Conservation (phyloP, 345 rosid genomes). For the Citrus reticulata region DNA sequence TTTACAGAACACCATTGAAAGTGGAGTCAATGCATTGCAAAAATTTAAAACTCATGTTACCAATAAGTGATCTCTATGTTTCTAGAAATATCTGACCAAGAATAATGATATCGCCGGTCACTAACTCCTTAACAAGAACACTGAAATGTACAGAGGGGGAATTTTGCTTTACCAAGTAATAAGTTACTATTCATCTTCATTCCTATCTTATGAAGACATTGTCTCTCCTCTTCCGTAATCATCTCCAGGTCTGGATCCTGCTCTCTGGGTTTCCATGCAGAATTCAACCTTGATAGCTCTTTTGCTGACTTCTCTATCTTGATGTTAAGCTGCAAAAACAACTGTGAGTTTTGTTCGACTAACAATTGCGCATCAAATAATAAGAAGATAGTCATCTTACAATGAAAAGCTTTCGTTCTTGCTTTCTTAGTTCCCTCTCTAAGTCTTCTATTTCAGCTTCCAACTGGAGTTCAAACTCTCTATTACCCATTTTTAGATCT, state of each 20-base stretch:
- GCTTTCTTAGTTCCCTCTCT: conserved; percentile 52
- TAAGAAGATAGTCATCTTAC: conserved; percentile 37
- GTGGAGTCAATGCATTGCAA: background rate
- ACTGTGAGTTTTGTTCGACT: conserved; percentile 4
- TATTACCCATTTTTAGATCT: conserved; percentile 25
- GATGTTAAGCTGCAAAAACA: conserved; percentile 49
- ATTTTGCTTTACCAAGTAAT: conserved; percentile 58
- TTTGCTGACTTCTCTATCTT: conserved; percentile 55
- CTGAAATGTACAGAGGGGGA: conserved; percentile 2
- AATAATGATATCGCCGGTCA: background rate
- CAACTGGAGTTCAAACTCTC: conserved; percentile 34
- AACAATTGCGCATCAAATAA: conserved; percentile 10
- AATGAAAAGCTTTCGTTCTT: conserved; percentile 60
- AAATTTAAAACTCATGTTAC: background rate
- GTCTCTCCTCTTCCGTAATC: conserved; percentile 75
- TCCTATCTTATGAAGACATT: conserved; percentile 66
- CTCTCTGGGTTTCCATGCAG: conserved; percentile 45
- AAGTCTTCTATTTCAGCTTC: conserved; percentile 57
- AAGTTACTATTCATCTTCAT: conserved; percentile 60
- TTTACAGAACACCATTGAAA: background rate
- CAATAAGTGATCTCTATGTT: background rate
- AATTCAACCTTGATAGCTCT: conserved; percentile 49
- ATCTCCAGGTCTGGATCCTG: conserved; percentile 56
- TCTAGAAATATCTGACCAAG: background rate
- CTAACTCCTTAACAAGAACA: background rate